Percentiles rank a stretch among this genome's conserved stretches.
phyloP scores from a whole-genome alignment of 2,329 filamentous ascomycete genomes.

The Massarina eburnea region DNA sequence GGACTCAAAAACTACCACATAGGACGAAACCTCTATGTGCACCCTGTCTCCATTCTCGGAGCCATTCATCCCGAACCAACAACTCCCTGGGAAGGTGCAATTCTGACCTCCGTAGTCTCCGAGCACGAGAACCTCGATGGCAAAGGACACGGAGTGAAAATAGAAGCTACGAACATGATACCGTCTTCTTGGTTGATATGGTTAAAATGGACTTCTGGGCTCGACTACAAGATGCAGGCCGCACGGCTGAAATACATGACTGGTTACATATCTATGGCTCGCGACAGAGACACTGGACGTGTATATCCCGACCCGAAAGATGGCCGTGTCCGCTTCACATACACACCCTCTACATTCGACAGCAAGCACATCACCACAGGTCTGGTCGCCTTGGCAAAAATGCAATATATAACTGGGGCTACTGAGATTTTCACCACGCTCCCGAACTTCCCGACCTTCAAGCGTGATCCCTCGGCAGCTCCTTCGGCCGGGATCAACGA shows the following conservation, averaged over 20 bases:
- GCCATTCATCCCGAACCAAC: slow-evolving; percentile 71
- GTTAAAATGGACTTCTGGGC: slow-evolving; percentile 66
- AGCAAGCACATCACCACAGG: slow-evolving; percentile 71
- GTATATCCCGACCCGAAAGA: slow-evolving; percentile 72
- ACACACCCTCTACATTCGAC: slow-evolving; percentile 72
- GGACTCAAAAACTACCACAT: slow-evolving; percentile 81
- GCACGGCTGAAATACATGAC: slow-evolving; percentile 70
- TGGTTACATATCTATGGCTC: slow-evolving; percentile 71
- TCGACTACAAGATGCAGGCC: slow-evolving; percentile 72
- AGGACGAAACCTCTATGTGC: slow-evolving; percentile 78
- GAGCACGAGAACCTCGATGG: slow-evolving; percentile 81
- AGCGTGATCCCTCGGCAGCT: slow-evolving; percentile 41
- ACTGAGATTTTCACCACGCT: slow-evolving; percentile 73
- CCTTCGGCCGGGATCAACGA: slow-evolving; percentile 56
- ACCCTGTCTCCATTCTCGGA: slow-evolving; percentile 63
- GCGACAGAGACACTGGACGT: slow-evolving; percentile 74
- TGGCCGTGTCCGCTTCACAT: slow-evolving; percentile 67
- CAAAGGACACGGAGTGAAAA: slow-evolving; percentile 77
- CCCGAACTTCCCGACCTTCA: slow-evolving; percentile 65
- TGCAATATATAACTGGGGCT: slow-evolving; percentile 77
- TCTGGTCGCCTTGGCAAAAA: slow-evolving; percentile 69
- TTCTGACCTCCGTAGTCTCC: slow-evolving; percentile 75
- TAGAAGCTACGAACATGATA: slow-evolving; percentile 76
- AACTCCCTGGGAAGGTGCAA: slow-evolving; percentile 66
- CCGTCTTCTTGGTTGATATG: slow-evolving; percentile 65